Base-by-base conservation (phyloP, 441 rosid species). In the Mallotus repandus region DNA sequence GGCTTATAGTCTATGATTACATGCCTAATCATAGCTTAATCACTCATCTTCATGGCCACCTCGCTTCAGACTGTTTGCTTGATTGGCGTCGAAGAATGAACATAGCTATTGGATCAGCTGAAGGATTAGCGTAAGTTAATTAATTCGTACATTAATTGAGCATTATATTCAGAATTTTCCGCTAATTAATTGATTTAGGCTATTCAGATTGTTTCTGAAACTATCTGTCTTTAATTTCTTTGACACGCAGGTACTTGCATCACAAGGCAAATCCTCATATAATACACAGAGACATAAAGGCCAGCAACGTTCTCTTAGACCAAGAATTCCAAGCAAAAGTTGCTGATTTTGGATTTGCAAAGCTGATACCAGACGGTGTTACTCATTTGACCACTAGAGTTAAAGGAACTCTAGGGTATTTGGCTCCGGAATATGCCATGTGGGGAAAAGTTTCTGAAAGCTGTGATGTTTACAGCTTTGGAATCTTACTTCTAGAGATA, bases 11-110 rank as follows among this genome's bases (percentile, higher is more conserved):
- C 12, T 91, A 95, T 65, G 97, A 95, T 54, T 95, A 89, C 79
- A 90, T 95, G 97, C 89, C 95, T 49, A 93, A 95, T 84, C 81
- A 86, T 75, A 93, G 98, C 84, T 82, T 95, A 78, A 82, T 84
- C 65, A 87, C 97, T 15, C 98, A 96, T 83, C 91, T 96, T 60
- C 97, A 94, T 60, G 99, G 96, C 29, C 93, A 86, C 61, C 91
- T 89, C 65, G 89, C 97, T 15, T 76, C 93, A 6, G 97, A 96
- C 49, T 88, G 91, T 69, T 88, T 84, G 69, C 89, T 96, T 15
- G 94, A 93, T 72, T 93, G 91, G 94, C 83, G 75, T 10, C 81
- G 86, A 54, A 67, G 99, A 69, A 86, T 89, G 85, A 84, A 81
- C 66, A 89, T 96, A 18, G 91, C 90, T 2, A 82, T 91, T 66